phyloP scores from a whole-genome alignment of 495 filamentous ascomycete species.

The Neurospora sp. region DNA sequence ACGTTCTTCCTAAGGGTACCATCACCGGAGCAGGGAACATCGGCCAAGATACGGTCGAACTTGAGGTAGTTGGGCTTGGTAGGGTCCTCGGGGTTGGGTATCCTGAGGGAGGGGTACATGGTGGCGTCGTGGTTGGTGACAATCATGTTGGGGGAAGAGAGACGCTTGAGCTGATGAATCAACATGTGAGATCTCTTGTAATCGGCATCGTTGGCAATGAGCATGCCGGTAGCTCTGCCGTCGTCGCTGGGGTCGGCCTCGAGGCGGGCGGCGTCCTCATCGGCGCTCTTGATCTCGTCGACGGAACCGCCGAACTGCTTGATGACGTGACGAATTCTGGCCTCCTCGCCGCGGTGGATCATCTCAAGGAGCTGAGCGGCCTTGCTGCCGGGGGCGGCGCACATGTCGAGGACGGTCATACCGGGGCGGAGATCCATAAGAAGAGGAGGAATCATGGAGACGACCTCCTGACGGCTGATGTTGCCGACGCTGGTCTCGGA shows the following conservation, averaged over 20 bases:
- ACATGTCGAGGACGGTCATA: conserved; percentile 90
- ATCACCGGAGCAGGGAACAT: conserved; percentile 95
- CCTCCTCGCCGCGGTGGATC: conserved; percentile 86
- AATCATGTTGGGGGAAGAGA: conserved; percentile 92
- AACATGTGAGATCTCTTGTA: conserved; percentile 94
- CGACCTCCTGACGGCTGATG: conserved; percentile 91
- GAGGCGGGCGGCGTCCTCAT: conserved; percentile 38
- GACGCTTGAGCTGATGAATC: conserved; percentile 91
- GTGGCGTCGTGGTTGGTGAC: conserved; percentile 98
- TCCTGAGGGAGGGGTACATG: conserved; percentile 81
- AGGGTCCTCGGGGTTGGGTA: conserved; percentile 46
- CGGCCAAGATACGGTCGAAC: conserved; percentile 91
- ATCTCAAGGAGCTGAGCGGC: conserved; percentile 90
- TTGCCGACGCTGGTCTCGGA: conserved; percentile 95
- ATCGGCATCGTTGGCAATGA: conserved; percentile 93
- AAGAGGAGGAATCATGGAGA: conserved; percentile 97
- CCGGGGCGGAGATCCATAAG: conserved; percentile 83
- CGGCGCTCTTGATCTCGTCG: conserved; percentile 35
- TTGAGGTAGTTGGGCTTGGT: conserved; percentile 68
- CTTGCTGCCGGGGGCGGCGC: conserved; percentile 94
- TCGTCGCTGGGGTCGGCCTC: conserved; percentile 57
- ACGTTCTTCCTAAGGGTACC: conserved; percentile 87
- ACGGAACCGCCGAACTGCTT: conserved; percentile 44
- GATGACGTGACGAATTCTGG: conserved; percentile 54
- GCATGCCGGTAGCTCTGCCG: conserved; percentile 77